A percentile compares a stretch with the other conserved stretches of the same genome.
Evolutionary conservation across 805 yeast genomes (phyloP).

Genomic region (Hanseniaspora valbyensis): DNA sequence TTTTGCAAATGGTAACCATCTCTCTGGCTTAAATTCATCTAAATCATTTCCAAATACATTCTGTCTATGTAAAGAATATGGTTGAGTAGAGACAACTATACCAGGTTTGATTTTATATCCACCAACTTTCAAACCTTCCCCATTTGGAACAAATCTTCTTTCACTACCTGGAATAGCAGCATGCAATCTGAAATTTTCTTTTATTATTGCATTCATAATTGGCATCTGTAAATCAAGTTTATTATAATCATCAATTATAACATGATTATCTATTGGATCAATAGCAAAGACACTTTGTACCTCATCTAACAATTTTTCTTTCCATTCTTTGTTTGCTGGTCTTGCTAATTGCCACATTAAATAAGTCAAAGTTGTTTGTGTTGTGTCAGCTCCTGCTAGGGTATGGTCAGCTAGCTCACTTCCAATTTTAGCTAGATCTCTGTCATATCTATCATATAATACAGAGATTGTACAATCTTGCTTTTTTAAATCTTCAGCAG

Average conservation of each 20-base stretch:
- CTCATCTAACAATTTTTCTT: slow-evolving; percentile 40
- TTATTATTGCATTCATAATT: slow-evolving; percentile 47
- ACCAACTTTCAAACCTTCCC: slow-evolving; percentile 18
- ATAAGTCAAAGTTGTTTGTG: slow-evolving; percentile 54
- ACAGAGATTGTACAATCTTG: slow-evolving; percentile 16
- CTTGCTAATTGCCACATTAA: slow-evolving; percentile 48
- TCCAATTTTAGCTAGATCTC: slow-evolving; percentile 18
- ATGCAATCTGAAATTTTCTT: slow-evolving; percentile 52
- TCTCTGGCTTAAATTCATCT: slow-evolving; percentile 43
- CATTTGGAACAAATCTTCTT: slow-evolving; percentile 42
- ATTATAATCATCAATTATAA: slow-evolving; percentile 23
- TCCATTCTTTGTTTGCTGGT: slow-evolving; percentile 37
- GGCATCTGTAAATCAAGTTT: slow-evolving; percentile 42
- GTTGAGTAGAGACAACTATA: slow-evolving; percentile 51
- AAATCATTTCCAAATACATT: slow-evolving; percentile 40
- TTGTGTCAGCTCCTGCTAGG: slow-evolving; percentile 70
- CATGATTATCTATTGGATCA: slow-evolving; percentile 29
- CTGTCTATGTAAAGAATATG: slow-evolving; percentile 51
- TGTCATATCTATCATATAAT: slow-evolving; percentile 12
- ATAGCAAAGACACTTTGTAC: slow-evolving; percentile 19
- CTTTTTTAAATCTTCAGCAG: slow-evolving; percentile 16
- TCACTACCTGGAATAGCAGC: slow-evolving; percentile 68
- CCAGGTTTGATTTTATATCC: slow-evolving; percentile 38
- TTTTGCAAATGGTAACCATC: slow-evolving; percentile 42
- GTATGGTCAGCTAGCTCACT: slow-evolving; percentile 51